Evolutionary conservation across 352 stramenopile species (phyloP).

Genomic region (Phytopythium aichiense): DNA sequence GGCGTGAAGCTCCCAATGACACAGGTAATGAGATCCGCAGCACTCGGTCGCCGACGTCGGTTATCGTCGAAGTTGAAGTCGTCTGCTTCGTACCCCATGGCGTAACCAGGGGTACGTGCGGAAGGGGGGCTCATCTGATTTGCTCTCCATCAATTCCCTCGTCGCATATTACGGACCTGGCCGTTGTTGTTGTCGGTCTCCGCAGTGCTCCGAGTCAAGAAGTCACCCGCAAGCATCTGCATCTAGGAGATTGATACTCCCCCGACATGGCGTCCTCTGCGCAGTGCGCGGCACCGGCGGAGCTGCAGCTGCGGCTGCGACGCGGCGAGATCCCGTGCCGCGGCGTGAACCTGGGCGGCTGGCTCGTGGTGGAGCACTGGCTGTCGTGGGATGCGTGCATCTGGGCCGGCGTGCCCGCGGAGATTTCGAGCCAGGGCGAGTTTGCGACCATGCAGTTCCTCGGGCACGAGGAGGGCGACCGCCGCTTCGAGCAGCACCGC

Average conservation of each 20-base stretch:
- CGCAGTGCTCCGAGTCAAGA: not conserved
- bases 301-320: slow-evolving; percentile 23
- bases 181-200: not conserved
- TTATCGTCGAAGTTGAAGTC: too few species aligned
- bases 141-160: not conserved
- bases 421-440: slow-evolving; percentile 39
- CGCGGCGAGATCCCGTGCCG: slow-evolving; percentile 36
- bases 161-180: not conserved
- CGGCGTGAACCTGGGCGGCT: slow-evolving; percentile 83
- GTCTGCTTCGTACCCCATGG: too few species aligned
- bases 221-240: not conserved
- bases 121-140: not conserved
- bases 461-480: slow-evolving; percentile 39
- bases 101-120: too few species aligned
- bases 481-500: slow-evolving; percentile 72
- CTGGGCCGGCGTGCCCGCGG: slow-evolving; percentile 73
- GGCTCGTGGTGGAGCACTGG: slow-evolving; percentile 81
- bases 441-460: slow-evolving; percentile 48
- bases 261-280: not conserved
- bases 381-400: slow-evolving; percentile 80
- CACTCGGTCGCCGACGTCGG: too few species aligned
- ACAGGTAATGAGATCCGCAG: too few species aligned
- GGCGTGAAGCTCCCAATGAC: too few species aligned
- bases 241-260: not conserved
- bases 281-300: slow-evolving; percentile 2